These are phyloP conservation scores for Aspergillus brasiliensis DNA, from an alignment of 2,329 filamentous ascomycete genomes.

Conservation along the genomic window DNA sequence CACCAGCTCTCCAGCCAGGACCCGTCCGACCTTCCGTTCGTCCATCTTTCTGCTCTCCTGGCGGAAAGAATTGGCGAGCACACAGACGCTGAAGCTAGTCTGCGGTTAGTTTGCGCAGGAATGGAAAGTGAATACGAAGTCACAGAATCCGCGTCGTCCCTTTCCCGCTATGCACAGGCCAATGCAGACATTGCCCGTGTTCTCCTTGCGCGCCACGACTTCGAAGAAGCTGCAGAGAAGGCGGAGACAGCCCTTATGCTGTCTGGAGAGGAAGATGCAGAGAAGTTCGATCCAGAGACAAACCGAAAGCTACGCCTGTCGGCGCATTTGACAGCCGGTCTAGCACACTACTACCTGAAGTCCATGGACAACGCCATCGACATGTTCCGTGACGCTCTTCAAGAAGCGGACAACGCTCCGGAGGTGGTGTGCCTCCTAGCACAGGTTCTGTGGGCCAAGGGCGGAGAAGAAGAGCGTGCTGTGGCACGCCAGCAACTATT, in stretches of 20 bases:
- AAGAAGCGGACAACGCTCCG: conserved; percentile 73
- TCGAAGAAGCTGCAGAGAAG: conserved; percentile 71
- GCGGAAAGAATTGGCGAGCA: conserved; percentile 77
- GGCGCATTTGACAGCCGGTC: conserved; percentile 79
- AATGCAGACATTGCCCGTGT: conserved; percentile 86
- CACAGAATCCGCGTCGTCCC: conserved; percentile 72
- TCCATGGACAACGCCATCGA: conserved; percentile 69
- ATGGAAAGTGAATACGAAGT: conserved; percentile 83
- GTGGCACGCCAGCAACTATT: conserved; percentile 80
- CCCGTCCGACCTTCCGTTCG: conserved; percentile 69
- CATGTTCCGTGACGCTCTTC: conserved; percentile 78
- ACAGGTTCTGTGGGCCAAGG: conserved; percentile 91
- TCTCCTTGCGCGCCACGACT: conserved; percentile 69
- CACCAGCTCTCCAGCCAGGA: conserved; percentile 74
- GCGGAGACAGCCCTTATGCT: conserved; percentile 80
- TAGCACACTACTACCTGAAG: conserved; percentile 74
- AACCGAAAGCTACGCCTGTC: conserved; percentile 75
- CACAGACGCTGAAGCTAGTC: conserved; percentile 60
- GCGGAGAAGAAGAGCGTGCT: conserved; percentile 70
- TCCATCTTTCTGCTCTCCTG: conserved; percentile 78
- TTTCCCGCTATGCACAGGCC: conserved; percentile 77
- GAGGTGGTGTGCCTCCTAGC: conserved; percentile 86
- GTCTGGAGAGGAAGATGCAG: conserved; percentile 69
- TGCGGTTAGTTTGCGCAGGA: conserved; percentile 67
- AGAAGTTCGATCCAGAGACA: conserved; percentile 63